Conservation (phyloP, 352 stramenopile genomes). For the Plasmopara halstedii region DNA sequence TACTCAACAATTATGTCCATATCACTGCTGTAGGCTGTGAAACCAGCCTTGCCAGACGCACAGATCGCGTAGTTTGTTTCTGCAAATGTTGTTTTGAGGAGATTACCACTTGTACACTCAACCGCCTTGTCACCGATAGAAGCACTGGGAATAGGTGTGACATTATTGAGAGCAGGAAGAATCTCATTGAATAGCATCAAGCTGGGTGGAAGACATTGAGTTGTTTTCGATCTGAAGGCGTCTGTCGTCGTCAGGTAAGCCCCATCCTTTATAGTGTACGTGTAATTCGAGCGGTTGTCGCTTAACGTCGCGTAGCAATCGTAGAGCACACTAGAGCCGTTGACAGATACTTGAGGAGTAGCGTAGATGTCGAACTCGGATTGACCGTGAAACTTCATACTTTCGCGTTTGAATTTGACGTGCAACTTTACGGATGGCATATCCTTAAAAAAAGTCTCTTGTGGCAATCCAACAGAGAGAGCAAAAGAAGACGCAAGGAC, state of each 20-base stretch:
- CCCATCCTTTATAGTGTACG: slow-evolving; percentile 17
- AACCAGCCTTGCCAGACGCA: slow-evolving; percentile 10
- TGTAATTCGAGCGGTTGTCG: not conserved
- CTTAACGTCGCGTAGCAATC: slow-evolving; percentile 13
- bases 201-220: slow-evolving; percentile 16
- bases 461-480: not conserved
- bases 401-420: slow-evolving; percentile 22
- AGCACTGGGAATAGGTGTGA: slow-evolving; percentile 14
- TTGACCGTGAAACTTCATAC: slow-evolving; percentile 22
- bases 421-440: slow-evolving; percentile 21
- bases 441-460: not conserved
- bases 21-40: slow-evolving; percentile 28
- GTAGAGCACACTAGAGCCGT: slow-evolving; percentile 18
- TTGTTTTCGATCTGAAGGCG: not conserved
- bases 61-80: slow-evolving; percentile 25
- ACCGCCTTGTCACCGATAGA: slow-evolving; percentile 7
- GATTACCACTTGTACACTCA: slow-evolving; percentile 18
- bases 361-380: slow-evolving; percentile 30
- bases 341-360: slow-evolving; percentile 10
- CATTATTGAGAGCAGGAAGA: slow-evolving; percentile 16
- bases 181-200: slow-evolving; percentile 22
- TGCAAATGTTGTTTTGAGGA: slow-evolving; percentile 30
- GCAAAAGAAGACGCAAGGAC: not conserved
- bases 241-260: slow-evolving; percentile 14
- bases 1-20: slow-evolving; percentile 26